Conservation (phyloP, 345 rosid genomes). For the Salix purpurea region DNA sequence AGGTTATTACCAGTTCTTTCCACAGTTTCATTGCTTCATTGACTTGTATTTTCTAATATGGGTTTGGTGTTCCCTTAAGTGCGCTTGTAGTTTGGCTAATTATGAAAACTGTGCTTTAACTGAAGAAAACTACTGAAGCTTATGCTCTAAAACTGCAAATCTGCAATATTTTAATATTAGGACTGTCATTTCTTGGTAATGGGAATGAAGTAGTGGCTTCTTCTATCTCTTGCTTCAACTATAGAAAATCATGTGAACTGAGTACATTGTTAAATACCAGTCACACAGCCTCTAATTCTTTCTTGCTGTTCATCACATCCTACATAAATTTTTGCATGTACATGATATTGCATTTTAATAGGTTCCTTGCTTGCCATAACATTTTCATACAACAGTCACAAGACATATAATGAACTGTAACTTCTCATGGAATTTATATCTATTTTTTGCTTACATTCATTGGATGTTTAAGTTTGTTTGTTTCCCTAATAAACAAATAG, state of each 20-base stretch:
- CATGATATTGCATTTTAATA: neutral
- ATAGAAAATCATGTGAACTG: no score
- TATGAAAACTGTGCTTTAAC: neutral
- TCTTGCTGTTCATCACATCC: neutral
- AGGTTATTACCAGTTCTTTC: slow-evolving; percentile 41
- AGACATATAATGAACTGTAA: neutral
- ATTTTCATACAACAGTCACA: neutral
- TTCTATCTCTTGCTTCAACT: neutral
- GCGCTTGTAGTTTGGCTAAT: neutral
- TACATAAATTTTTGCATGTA: neutral
- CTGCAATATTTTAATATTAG: neutral
- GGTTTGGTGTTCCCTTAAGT: neutral
- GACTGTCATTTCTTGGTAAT: neutral
- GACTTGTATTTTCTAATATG: neutral
- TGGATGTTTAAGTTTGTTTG: no score
- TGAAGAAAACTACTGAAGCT: neutral
- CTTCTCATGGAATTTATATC: neutral
- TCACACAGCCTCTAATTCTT: neutral
- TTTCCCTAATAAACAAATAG: neutral
- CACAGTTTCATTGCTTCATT: neutral
- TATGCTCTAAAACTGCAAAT: neutral
- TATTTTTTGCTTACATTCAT: neutral
- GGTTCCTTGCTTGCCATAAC: neutral
- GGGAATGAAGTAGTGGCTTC: neutral
- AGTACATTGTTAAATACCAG: no score